A percentile compares a stretch with the other conserved stretches of the same genome.
Conservation (phyloP, 495 filamentous ascomycete genomes). For the Corynascus novoguineensis region DNA sequence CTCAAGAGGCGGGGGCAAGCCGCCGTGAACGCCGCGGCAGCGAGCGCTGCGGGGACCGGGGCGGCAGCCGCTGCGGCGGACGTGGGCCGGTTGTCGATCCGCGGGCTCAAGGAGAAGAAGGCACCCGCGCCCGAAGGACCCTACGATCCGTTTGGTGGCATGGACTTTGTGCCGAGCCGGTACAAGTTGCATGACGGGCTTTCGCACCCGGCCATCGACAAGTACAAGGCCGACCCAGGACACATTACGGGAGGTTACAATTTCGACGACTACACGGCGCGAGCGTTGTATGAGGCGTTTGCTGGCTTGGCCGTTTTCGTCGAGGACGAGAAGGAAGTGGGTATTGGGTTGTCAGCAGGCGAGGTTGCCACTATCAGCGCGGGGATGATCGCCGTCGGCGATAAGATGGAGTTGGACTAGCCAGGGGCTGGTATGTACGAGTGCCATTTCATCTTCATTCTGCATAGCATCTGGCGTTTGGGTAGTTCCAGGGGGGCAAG, state of each 20-base stretch:
- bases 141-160: conserved; percentile 84
- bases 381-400: conserved; percentile 33
- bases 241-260: conserved; percentile 79
- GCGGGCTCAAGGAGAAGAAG: conserved; percentile 65
- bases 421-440: neutral
- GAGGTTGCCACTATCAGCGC: conserved; percentile 33
- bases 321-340: conserved; percentile 63
- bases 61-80: conserved; percentile 6
- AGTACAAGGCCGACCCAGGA: conserved; percentile 19
- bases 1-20: conserved; percentile 60
- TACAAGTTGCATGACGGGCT: conserved; percentile 62
- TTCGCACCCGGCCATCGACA: conserved; percentile 50
- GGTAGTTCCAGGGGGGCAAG: neutral
- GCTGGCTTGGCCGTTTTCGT: conserved; percentile 76
- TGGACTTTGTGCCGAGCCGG: conserved; percentile 61
- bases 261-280: conserved; percentile 69
- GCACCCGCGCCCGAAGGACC: conserved; percentile 45
- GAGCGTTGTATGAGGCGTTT: conserved; percentile 84
- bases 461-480: conserved; percentile 27
- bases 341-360: conserved; percentile 24
- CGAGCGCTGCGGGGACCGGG: conserved; percentile 10
- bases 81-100: conserved; percentile 54
- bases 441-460: neutral
- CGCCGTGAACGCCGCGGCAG: conserved; percentile 25
- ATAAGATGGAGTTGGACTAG: conserved; percentile 44